A percentile compares a stretch with the other conserved stretches of the same genome.
These are phyloP conservation scores for Cladosporium sp. DNA, from an alignment of 2,329 filamentous ascomycete species.

Conservation along the genomic window DNA sequence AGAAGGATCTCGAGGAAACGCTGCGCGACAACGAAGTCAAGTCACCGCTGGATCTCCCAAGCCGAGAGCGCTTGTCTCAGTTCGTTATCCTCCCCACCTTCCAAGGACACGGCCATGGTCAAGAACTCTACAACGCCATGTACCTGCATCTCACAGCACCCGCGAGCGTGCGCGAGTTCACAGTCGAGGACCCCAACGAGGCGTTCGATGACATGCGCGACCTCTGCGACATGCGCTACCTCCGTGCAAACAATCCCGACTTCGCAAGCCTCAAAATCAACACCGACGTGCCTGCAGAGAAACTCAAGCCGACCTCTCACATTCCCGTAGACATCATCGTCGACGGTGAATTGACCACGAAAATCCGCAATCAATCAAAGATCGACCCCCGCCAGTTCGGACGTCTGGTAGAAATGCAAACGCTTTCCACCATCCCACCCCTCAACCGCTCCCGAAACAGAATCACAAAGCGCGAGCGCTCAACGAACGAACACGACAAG, in stretches of 20 bases:
- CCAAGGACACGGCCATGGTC: constrained; percentile 75
- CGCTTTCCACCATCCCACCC: constrained; percentile 53
- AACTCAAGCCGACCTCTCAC: constrained; percentile 47
- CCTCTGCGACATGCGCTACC: constrained; percentile 63
- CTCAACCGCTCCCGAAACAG: constrained; percentile 45
- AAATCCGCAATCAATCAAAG: constrained; percentile 60
- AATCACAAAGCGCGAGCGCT: constrained; percentile 40
- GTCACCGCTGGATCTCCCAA: constrained; percentile 59
- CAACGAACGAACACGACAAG: constrained; percentile 55
- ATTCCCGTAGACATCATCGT: constrained; percentile 58
- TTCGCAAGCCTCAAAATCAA: constrained; percentile 45
- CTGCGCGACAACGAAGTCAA: constrained; percentile 25
- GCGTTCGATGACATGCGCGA: constrained; percentile 78
- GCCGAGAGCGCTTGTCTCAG: constrained; percentile 83
- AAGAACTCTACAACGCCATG: constrained; percentile 75
- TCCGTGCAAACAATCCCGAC: constrained; percentile 46
- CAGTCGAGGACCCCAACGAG: constrained; percentile 90
- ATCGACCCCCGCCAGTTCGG: constrained; percentile 73
- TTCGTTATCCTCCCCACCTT: constrained; percentile 88
- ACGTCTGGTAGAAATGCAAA: constrained; percentile 71
- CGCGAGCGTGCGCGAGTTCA: constrained; percentile 70
- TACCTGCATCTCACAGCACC: constrained; percentile 65
- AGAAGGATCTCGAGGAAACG: no score
- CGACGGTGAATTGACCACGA: constrained; percentile 48
- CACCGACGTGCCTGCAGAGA: constrained; percentile 44